These are phyloP conservation scores for Rhipidocladum racemiflorum DNA, from an alignment of 176 grass and related monocot species.

Conservation along the genomic window DNA sequence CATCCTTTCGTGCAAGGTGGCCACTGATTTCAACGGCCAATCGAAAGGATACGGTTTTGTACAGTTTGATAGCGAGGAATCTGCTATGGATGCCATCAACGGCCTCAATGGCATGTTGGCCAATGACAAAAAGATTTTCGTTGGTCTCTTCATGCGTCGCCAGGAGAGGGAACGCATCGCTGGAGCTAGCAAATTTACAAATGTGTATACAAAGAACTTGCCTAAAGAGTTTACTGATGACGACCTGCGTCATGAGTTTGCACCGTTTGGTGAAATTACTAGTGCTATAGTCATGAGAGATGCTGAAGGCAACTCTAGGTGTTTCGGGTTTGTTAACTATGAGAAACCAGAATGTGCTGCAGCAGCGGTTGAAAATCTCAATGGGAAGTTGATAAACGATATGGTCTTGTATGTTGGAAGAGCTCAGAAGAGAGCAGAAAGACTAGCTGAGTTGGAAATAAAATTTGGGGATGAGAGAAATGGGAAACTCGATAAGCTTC, in stretches of 20 bases:
- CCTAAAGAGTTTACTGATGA: conserved; percentile 23
- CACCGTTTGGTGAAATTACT: conserved; percentile 41
- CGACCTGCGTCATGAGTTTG: conserved; percentile 36
- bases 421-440: conserved; percentile 48
- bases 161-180: conserved; percentile 10
- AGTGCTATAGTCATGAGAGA: conserved; percentile 47
- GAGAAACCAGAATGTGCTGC: conserved; percentile 28
- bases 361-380: conserved; percentile 23
- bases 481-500: conserved; percentile 32
- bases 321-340: conserved; percentile 63
- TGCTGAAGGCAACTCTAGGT: conserved; percentile 26
- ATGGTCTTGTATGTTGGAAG: conserved; percentile 44
- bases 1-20: conserved; percentile 57
- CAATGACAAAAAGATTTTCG: conserved; percentile 40
- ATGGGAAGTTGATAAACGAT: conserved; percentile 32
- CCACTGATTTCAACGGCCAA: conserved; percentile 22
- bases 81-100: conserved; percentile 40
- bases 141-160: conserved; percentile 27
- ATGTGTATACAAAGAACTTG: conserved; percentile 57
- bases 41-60: conserved; percentile 55
- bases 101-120: conserved; percentile 43
- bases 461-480: conserved; percentile 12
- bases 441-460: conserved; percentile 31
- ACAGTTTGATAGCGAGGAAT: conserved; percentile 35
- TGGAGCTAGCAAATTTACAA: conserved; percentile 29